Evolutionary conservation across 805 yeast species (phyloP), one percentile per base, ranked within the genome.

Genomic region (Crinitomyces ghanaensis): DNA sequence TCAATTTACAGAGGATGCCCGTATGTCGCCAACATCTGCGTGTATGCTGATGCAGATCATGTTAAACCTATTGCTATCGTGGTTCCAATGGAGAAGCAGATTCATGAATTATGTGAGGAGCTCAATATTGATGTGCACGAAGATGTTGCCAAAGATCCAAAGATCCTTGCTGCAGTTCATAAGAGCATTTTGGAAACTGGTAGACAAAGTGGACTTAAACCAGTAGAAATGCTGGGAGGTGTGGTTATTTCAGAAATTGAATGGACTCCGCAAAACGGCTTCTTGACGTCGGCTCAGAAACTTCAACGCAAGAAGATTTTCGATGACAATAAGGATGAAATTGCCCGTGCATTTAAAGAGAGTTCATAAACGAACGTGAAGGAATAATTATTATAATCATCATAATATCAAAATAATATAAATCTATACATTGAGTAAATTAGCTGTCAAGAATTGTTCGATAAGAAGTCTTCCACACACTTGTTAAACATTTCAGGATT

Each of bases 261-360:
- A 64, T 91, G 98, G 97, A 91, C 97, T 26, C 97, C 98, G 27
- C 91, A 84, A 59, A 82, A 74, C 53, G 97, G 95, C 1, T 83
- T 64, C 45, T 93, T 88, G 37, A 85, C 97, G 11, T 76, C 93
- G 38, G 98, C 98, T 17, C 96, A 86, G 62, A 91, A 91, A 63
- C 70, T 91, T 51, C 95, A 88, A 66, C 79, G 98, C 67, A 81
- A 71, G 67, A 80, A 80, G 66, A 91, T 91, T 52, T 62, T 83
- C 46, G 72, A 66, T 20, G 71, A 76, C 40, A 80, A 77, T 53
- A 58, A 76, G 57, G 67, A 67, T 23, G 70, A 67, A 31, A 81
- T 91, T 48, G 81, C 80, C 40, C 63, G 62, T 39, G 70, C 83
- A 22, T 86, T 82, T 42, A 42, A 52, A 19, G n/a, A n/a, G n/a